Evolutionary conservation across 139 green algal species (phyloP).

Genomic region (Dunaliella primolecta): DNA sequence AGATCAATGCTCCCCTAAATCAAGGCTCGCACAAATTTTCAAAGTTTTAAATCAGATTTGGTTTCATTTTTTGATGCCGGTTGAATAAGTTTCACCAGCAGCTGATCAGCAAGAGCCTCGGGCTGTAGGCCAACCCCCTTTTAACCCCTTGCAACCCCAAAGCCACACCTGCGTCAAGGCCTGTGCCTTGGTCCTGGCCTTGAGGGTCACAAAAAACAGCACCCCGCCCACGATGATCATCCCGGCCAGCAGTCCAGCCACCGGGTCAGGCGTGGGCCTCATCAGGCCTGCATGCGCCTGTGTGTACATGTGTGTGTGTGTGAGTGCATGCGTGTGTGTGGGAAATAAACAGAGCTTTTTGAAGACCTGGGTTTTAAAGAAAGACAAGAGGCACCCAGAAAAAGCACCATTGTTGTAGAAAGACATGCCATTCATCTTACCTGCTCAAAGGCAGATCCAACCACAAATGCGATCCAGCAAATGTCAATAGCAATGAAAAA

Average conservation of each 20-base stretch:
- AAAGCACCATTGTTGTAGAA: background rate
- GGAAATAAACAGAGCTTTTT: no score
- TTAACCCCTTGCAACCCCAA: no score
- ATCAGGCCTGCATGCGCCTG: slow-evolving; percentile 1
- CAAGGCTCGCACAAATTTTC: no score
- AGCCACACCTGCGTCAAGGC: background rate
- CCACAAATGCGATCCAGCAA: background rate
- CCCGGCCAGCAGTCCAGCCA: background rate
- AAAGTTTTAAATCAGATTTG: no score
- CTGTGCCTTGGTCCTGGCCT: background rate
- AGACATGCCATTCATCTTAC: background rate
- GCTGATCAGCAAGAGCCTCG: no score
- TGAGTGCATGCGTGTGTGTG: no score
- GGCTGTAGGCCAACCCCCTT: no score
- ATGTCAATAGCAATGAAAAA: background rate
- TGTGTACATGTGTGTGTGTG: no score
- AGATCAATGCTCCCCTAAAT: no score
- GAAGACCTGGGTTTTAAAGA: no score
- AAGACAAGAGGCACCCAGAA: background rate
- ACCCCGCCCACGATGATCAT: background rate
- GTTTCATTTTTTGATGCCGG: no score
- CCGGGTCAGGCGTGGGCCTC: background rate
- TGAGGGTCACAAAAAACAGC: background rate
- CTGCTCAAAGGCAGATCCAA: background rate
- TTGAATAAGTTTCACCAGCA: no score